These are phyloP conservation scores for Coriolopsis trogii DNA, from an alignment of 1,284 basidiomycete genomes.

Conservation along the genomic window DNA sequence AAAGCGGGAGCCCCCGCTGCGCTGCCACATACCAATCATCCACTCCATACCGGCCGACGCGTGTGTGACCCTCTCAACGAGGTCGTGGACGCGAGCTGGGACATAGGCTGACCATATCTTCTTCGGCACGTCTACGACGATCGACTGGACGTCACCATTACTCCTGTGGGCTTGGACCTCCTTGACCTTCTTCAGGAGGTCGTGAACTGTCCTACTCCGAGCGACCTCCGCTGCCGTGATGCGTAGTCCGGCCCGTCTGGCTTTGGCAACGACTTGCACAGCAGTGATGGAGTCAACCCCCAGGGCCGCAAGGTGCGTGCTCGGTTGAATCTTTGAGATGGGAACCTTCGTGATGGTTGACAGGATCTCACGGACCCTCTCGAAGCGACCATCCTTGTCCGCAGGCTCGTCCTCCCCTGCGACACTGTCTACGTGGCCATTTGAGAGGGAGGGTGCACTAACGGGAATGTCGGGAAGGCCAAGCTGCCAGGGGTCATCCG, in stretches of 20 bases:
- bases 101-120: slow-evolving; percentile 15
- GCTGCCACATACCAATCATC: slow-evolving; percentile 49
- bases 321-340: slow-evolving; percentile 29
- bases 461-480: slow-evolving; percentile 9
- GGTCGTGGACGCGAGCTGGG: slow-evolving; percentile 18
- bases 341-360: slow-evolving; percentile 28
- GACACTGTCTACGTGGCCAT: neutral
- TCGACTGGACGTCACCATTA: neutral
- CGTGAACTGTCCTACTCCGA: slow-evolving; percentile 40
- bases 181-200: slow-evolving; percentile 34
- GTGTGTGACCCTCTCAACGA: slow-evolving; percentile 18
- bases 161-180: neutral
- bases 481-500: slow-evolving; percentile 22
- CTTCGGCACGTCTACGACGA: slow-evolving; percentile 16
- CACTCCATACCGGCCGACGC: slow-evolving; percentile 44
- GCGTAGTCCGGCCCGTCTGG: slow-evolving; percentile 38
- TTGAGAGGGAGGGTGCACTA: neutral
- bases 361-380: slow-evolving; percentile 27
- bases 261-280: slow-evolving; percentile 44
- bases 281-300: slow-evolving; percentile 59
- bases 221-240: slow-evolving; percentile 45
- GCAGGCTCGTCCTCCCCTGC: neutral
- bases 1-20: slow-evolving; percentile 43
- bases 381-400: slow-evolving; percentile 10
- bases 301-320: slow-evolving; percentile 42